Conservation (phyloP, 345 rosid genomes). For the Passiflora organensis region DNA sequence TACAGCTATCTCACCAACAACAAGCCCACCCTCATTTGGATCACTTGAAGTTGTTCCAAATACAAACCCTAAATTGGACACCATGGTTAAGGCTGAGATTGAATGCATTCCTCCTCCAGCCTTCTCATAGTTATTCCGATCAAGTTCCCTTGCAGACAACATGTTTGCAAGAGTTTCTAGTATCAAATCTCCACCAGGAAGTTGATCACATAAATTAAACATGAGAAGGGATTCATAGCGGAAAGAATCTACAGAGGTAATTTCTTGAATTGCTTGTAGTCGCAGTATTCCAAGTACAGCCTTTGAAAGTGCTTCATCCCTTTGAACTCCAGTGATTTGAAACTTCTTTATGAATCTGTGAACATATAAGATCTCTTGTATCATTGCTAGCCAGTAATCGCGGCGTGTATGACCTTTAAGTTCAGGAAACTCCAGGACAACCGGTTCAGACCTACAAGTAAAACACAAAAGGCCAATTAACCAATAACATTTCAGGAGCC, state of each 20-base stretch:
- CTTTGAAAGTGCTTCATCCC: constrained; percentile 73
- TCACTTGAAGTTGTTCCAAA: constrained; percentile 55
- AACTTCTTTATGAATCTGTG: constrained; percentile 70
- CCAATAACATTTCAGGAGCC: constrained; percentile 14
- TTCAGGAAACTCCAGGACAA: constrained; percentile 83
- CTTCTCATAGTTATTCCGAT: constrained; percentile 34
- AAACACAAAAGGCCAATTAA: constrained; percentile 20
- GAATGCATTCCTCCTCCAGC: constrained; percentile 60
- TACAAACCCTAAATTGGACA: constrained; percentile 71
- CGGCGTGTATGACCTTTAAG: constrained; percentile 93
- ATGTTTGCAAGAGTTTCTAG: constrained; percentile 81
- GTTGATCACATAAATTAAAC: constrained; percentile 87
- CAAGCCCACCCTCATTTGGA: constrained; percentile 44
- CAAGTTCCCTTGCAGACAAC: constrained; percentile 48
- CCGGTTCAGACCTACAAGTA: constrained; percentile 80
- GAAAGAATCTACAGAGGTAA: constrained; percentile 33
- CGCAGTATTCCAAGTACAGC: constrained; percentile 84
- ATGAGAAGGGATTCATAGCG: constrained; percentile 57
- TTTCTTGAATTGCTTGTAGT: constrained; percentile 77
- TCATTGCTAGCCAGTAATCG: constrained; percentile 84
- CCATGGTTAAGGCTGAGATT: constrained; percentile 66
- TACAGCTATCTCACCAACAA: constrained; percentile 79
- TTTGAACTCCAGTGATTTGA: constrained; percentile 52
- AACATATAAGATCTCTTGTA: constrained; percentile 64
- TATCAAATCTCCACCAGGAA: constrained; percentile 93